phyloP scores from a whole-genome alignment of 1,284 basidiomycete genomes.

The Pterulicium gracile region DNA sequence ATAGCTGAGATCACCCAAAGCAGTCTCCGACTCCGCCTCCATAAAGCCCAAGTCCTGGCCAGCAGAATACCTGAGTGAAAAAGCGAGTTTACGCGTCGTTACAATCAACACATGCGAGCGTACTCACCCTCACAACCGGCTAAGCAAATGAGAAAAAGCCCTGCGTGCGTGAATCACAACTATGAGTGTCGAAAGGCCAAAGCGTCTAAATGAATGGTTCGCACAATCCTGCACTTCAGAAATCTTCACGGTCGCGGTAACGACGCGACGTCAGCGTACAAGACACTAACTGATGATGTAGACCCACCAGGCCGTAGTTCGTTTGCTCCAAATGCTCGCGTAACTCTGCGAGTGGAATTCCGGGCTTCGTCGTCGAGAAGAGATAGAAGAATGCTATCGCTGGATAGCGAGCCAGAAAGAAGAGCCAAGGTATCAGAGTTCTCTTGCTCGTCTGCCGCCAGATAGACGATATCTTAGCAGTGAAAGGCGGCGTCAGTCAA shows the following conservation, averaged over 20 bases:
- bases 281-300: too few relatives aligned
- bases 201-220: constrained; percentile 1
- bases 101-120: not conserved
- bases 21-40: not conserved
- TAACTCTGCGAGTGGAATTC: not conserved
- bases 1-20: not conserved
- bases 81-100: not conserved
- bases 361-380: not conserved
- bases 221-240: constrained; percentile 1
- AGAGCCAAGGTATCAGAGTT: not conserved
- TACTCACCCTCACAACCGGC: not conserved
- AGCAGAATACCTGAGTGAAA: not conserved
- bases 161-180: not conserved
- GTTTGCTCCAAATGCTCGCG: not conserved
- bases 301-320: not conserved
- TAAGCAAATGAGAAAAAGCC: not conserved
- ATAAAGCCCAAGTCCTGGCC: not conserved
- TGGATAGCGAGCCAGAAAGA: not conserved
- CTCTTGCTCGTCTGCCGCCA: not conserved
- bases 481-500: not conserved
- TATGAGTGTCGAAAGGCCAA: not conserved
- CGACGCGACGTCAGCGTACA: too few relatives aligned
- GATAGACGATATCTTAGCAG: not conserved
- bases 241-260: not conserved
- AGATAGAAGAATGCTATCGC: not conserved